Base-by-base conservation (phyloP, 2,329 filamentous ascomycete species). In the Clonostachys chloroleuca region DNA sequence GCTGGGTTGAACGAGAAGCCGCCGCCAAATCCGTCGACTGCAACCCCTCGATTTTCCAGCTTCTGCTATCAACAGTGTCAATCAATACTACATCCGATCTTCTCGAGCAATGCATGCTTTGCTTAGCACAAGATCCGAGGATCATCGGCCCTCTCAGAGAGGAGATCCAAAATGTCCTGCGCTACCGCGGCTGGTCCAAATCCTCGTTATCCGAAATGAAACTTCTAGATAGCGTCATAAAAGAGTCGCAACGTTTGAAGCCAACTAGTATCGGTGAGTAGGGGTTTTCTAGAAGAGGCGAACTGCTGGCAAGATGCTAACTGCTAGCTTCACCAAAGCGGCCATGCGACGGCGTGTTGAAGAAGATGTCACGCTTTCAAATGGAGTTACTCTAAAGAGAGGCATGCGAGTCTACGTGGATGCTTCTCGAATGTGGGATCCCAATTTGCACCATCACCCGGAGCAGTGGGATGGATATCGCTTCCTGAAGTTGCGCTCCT, bases 1-100 rank as follows among this genome's bases (percentile, higher is more conserved):
- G 71, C 14, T 82, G 78, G 78, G 67, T 70, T 48, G 77, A 80
- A 49, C 64, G 68, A n/a, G 65, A 69, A 42, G 36, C 36, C 36
- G 5, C 36, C 17, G 36, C 36, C 8, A 47, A 49, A 1, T 44
- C 50, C 12, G 9, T 16, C 1, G 74, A 75, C 17, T 47, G 48
- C 14, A 53, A 57, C 39, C 42, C 46, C 10, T 49, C 48, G 16
- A 20, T 48, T 9, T 40, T 41, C 14, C 56, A 58, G 49, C 41
- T 58, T 7, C 17, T 33, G 12, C 58, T 62, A 34, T 63, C 67
- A 3, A 70, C 77, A 45, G 77, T 75, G 2, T 72, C 75, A 12
- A 77, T 79, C 39, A 77, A 81, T 59, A 81, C 77, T 2, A 78
- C 77, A 0, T 67, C 68, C 16, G 55, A 59, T 40, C 46, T 56